Percentiles rank a stretch among this genome's conserved stretches.
Conservation (phyloP, 441 rosid species). For the Biscutella auriculata region DNA sequence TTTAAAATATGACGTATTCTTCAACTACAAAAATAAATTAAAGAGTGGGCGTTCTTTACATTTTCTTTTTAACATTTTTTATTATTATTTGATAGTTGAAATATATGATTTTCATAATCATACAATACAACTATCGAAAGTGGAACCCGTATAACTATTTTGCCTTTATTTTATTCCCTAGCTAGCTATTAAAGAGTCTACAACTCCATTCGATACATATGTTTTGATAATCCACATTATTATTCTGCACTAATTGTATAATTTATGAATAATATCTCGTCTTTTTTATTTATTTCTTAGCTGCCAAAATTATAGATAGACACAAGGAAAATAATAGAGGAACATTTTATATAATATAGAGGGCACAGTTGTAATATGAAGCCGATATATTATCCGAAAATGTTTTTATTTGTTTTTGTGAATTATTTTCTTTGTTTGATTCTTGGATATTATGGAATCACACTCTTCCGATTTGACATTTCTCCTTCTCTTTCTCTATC, state of each 20-base stretch:
- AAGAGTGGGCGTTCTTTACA: conserved; percentile 12
- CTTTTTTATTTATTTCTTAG: background rate
- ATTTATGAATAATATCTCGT: no score
- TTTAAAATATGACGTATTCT: background rate
- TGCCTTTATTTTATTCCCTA: conserved; percentile 7
- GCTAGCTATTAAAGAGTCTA: background rate
- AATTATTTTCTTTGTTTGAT: conserved; percentile 21
- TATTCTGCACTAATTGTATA: no score
- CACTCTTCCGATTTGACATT: conserved; percentile 25
- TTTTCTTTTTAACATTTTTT: no score
- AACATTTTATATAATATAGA: background rate
- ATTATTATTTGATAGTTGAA: conserved; percentile 10
- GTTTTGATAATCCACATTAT: no score
- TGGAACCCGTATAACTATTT: conserved; percentile 18
- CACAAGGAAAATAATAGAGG: background rate
- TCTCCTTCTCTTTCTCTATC: conserved; percentile 16
- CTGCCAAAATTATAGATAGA: background rate
- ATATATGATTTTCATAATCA: conserved; percentile 1
- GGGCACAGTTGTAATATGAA: conserved; percentile 16
- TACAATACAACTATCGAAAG: background rate
- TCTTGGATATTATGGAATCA: conserved; percentile 36
- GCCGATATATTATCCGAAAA: conserved; percentile 10
- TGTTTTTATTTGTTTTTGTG: conserved; percentile 1
- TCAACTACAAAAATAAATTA: conserved; percentile 5
- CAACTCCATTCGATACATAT: no score